These are phyloP conservation scores for Ustilago nuda DNA, from an alignment of 1,284 basidiomycete genomes.

Conservation along the genomic window DNA sequence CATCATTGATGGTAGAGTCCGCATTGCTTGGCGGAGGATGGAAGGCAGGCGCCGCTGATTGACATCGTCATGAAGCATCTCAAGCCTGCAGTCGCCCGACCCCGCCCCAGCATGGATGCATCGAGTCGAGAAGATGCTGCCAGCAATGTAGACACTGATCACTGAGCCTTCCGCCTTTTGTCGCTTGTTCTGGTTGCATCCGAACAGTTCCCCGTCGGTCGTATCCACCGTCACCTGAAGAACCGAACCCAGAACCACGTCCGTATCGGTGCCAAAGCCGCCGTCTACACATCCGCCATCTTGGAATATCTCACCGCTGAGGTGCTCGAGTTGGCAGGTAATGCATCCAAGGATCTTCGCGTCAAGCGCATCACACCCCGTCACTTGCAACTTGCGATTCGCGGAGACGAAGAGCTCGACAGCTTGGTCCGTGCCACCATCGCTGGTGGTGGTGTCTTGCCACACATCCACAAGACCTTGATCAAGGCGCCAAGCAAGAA, in stretches of 20 bases:
- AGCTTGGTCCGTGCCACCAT: conserved; percentile 73
- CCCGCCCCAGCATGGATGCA: neutral
- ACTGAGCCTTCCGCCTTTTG: conserved; percentile 10
- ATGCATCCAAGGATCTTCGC: conserved; percentile 93
- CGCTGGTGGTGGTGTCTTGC: conserved; percentile 87
- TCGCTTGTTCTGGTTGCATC: neutral
- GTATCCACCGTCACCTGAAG: conserved; percentile 95
- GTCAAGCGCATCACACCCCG: conserved; percentile 97
- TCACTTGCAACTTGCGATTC: conserved; percentile 90
- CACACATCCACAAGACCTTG: conserved; percentile 89
- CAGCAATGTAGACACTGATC: neutral
- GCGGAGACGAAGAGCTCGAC: conserved; percentile 90
- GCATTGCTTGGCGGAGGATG: neutral
- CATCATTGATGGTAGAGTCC: neutral
- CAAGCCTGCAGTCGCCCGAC: neutral
- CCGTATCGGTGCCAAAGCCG: conserved; percentile 90
- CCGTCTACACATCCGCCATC: conserved; percentile 90
- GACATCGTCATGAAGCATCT: neutral
- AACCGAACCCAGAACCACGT: conserved; percentile 92
- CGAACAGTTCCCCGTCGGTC: conserved; percentile 85
- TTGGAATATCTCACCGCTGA: conserved; percentile 91
- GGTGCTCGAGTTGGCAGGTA: conserved; percentile 92
- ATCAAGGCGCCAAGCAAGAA: conserved; percentile 60
- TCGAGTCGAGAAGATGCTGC: neutral
- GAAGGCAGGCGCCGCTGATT: too few species aligned